Base-by-base conservation (phyloP, 2,329 filamentous ascomycete species). In the Neonectria punicea region DNA sequence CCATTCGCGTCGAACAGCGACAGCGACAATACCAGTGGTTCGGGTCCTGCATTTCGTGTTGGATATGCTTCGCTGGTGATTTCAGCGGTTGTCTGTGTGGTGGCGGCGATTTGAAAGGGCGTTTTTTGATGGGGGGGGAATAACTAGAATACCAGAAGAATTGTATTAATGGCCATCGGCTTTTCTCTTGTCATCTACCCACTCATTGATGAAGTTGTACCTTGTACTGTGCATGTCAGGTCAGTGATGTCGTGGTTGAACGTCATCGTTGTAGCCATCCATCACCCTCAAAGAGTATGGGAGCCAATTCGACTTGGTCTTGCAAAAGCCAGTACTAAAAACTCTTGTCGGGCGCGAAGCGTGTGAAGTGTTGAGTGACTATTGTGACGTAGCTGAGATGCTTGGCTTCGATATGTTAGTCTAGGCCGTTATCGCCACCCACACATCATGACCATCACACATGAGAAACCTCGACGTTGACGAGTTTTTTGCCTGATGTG, bases 121-220 rank as follows among this genome's bases (percentile, higher is more conserved):
- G 44, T 34, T 5, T 34, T 4, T 25, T 9, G 30, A 20, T 5
- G 16, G 39, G 36, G 41, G 28, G 51, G 51, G 43, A 60, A 60
- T 56, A 59, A n/a, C 51, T 55, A 46, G 58, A 58, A 50, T 61
- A 30, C 39, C 56, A 61, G 59, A 46, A 53, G 53, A 56, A 56
- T 53, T 56, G 56, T 28, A 64, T 50, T 63, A 64, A 59, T 64
- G 11, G 20, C 36, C 44, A 56, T 30, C 10, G 22, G 39, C 7
- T 56, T 28, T 51, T 44, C 4, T 36, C 4, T 18, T 39, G n/a
- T 59, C 13, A n/a, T 44, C 5, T 13, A 39, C 3, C 16, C n/a
- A 20, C 2, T 43, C n/a, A 11, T 10, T 6, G n/a, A 43, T 18
- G 4, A 43, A 43, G n/a, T 20, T 20, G 39, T 43, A 18, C n/a